These are phyloP conservation scores for Peronosclerospora sorghi DNA, from an alignment of 352 stramenopile genomes.

Conservation along the genomic window DNA sequence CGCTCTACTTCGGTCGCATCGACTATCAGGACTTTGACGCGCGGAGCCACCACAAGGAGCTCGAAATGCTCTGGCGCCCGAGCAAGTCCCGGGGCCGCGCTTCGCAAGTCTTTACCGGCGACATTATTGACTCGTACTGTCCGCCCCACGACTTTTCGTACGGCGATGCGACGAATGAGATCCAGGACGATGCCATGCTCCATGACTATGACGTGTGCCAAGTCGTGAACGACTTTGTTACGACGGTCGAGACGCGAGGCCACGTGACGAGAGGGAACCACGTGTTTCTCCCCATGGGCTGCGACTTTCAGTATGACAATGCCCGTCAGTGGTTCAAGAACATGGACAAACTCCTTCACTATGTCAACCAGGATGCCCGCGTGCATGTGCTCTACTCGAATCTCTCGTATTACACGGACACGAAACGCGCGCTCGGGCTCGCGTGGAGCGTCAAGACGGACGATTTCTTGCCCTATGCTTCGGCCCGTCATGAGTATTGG, in stretches of 20 bases:
- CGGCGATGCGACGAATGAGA: constrained; percentile 44
- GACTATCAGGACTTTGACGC: constrained; percentile 94
- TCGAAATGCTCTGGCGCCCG: constrained; percentile 94
- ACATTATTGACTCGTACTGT: constrained; percentile 80
- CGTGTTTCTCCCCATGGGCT: constrained; percentile 87
- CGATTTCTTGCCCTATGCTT: constrained; percentile 96
- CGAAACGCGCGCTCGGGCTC: constrained; percentile 80
- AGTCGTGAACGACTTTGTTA: constrained; percentile 81
- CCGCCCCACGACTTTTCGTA: constrained; percentile 70
- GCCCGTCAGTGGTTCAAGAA: constrained; percentile 88
- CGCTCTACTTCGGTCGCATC: constrained; percentile 95
- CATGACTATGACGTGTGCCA: constrained; percentile 84
- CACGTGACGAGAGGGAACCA: constrained; percentile 67
- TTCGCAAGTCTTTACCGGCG: constrained; percentile 78
- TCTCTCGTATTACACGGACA: constrained; percentile 90
- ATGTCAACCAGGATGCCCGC: constrained; percentile 83
- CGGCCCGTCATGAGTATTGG: constrained; percentile 90
- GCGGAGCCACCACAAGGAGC: constrained; percentile 72
- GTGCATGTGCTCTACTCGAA: constrained; percentile 96
- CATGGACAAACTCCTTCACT: constrained; percentile 94
- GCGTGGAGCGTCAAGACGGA: constrained; percentile 87
- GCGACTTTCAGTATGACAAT: constrained; percentile 92
- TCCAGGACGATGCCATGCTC: constrained; percentile 83
- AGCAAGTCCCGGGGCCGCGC: constrained; percentile 77
- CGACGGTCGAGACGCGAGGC: constrained; percentile 55